phyloP scores from a whole-genome alignment of 2,329 filamentous ascomycete genomes.

The Ceratocystis diversiconidia region DNA sequence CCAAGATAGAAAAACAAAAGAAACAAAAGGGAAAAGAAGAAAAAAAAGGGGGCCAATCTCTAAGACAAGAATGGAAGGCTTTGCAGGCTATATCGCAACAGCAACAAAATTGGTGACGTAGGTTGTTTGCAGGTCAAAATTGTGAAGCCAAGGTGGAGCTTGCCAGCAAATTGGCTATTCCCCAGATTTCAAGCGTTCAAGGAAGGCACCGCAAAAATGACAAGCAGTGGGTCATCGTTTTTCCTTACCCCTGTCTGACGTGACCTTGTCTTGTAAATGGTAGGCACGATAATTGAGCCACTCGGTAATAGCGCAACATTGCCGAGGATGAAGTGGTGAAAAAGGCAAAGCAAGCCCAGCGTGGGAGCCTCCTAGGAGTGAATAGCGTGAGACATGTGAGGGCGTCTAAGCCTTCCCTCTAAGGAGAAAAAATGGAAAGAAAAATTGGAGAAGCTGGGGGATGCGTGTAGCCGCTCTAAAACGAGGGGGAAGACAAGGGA shows the following conservation, averaged over 20 bases:
- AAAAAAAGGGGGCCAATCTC: not conserved
- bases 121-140: not conserved
- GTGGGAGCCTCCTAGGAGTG: too few species aligned
- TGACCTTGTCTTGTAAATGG: not conserved
- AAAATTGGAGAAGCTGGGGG: conserved; percentile 1
- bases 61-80: not conserved
- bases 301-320: not conserved
- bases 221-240: not conserved
- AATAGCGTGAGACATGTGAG: too few species aligned
- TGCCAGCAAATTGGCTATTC: not conserved
- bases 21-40: not conserved
- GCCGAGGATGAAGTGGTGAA: not conserved
- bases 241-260: not conserved
- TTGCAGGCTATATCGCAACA: not conserved
- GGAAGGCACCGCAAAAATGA: not conserved
- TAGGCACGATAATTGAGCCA: not conserved
- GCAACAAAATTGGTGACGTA: not conserved
- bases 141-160: not conserved
- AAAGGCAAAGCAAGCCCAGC: not conserved
- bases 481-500: not conserved
- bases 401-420: not conserved
- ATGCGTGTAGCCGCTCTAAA: not conserved
- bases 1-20: not conserved
- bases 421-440: not conserved
- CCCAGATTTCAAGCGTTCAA: not conserved